Evolutionary conservation across 345 rosid species (phyloP), one percentile per base, ranked within the genome.

Genomic region (Lenwebbia sp.): DNA sequence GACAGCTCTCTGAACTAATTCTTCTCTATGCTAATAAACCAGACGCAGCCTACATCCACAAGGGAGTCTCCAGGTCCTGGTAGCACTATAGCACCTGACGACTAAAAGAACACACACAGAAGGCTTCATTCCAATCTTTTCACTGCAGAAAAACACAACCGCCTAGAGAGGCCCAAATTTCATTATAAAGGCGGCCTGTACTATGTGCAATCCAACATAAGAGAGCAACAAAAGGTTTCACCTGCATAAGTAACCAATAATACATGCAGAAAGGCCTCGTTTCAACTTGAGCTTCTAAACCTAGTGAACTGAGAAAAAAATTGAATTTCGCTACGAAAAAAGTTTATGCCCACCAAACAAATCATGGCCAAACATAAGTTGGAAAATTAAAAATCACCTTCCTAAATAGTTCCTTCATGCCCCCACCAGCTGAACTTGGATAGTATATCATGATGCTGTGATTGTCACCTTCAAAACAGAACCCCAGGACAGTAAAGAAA

Each of bases 351-450:
- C 40, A 70, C 25, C 78, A 19, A 33, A 65, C 44, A 65, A 65
- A 65, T 33, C 23, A 70, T 33, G 44, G 47, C 78, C 78, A 70
- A 70, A 33, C 11, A 70, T 33, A 70, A 70, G 25, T 33, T 70
- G 13, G 25, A 70, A 70, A 70, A 70, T 17, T 19, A 70, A 84
- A 82, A 47, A 90, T 58, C 89, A 97, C 99, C 99, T 95, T 98
- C 92, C 99, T 93, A 88, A 98, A 98, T 85, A 98, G 91, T 92
- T 95, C 99, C 90, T 98, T 98, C 99, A 98, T 98, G 62, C 99
- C 99, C 86, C 99, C 98, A 88, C 99, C 99, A 2, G 99, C 99
- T 81, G 99, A 95, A 88, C 98, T 98, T 70, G 99, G 99, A 84
- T 98, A 98, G 89, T 98, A 98, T 90, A 98, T 94, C 99, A 96